A percentile compares a stretch with the other conserved stretches of the same genome.
phyloP scores from a whole-genome alignment of 176 grass and related monocot species.

The Zoysia japonica region DNA sequence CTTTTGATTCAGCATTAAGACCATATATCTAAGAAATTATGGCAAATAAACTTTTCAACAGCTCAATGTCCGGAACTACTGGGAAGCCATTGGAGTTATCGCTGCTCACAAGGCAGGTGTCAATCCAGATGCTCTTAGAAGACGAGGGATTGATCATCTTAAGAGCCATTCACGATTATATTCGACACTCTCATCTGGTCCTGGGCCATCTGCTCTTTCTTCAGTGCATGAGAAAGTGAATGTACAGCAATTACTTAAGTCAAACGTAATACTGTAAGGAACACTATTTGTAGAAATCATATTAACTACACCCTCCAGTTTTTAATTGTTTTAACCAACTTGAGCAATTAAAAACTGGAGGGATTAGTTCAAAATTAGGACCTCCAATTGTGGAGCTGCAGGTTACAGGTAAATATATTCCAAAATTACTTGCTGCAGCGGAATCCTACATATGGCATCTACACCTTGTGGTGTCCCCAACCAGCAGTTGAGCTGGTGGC shows the following conservation, averaged over 20 bases:
- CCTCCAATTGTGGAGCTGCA: constrained; percentile 22
- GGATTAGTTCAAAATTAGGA: neutral
- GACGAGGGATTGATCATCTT: constrained; percentile 56
- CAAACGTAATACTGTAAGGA: constrained; percentile 13
- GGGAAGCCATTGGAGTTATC: constrained; percentile 92
- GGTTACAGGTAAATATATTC: constrained; percentile 39
- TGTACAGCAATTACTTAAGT: constrained; percentile 39
- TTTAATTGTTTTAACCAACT: too few species aligned
- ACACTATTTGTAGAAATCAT: neutral
- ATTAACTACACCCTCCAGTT: neutral
- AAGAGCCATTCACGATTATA: constrained; percentile 40
- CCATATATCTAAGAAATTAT: neutral
- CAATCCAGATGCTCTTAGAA: constrained; percentile 72
- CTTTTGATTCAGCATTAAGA: neutral
- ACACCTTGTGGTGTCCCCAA: neutral
- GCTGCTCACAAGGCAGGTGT: constrained; percentile 90
- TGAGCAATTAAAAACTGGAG: neutral
- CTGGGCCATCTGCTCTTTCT: constrained; percentile 26
- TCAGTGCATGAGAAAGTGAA: constrained; percentile 23
- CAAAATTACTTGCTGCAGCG: neutral
- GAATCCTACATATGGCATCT: neutral
- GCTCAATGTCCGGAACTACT: constrained; percentile 82
- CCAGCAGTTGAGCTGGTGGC: neutral
- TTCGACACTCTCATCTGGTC: constrained; percentile 12
- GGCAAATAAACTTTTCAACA: constrained; percentile 39